A percentile compares a stretch with the other conserved stretches of the same genome.
These are phyloP conservation scores for Aquilaria agallochum DNA, from an alignment of 441 rosid species.

Conservation along the genomic window DNA sequence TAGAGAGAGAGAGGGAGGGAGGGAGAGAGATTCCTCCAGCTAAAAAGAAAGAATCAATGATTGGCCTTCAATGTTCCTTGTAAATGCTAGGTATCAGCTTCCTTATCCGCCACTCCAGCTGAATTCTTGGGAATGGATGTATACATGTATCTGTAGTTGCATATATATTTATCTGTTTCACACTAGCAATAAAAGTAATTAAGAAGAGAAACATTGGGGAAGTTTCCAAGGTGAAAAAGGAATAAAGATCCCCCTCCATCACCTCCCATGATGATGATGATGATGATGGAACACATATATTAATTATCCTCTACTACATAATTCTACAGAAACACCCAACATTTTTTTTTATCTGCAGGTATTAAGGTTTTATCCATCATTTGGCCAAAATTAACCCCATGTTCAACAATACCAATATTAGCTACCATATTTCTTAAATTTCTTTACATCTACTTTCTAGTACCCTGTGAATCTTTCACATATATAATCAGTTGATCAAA, in stretches of 20 bases:
- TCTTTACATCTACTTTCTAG: no score
- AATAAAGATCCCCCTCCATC: conserved; percentile 8
- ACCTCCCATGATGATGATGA: conserved; percentile 15
- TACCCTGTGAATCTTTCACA: no score
- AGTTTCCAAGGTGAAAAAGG: conserved; percentile 9
- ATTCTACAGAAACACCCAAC: no score
- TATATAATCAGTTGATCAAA: no score
- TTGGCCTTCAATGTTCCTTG: conserved; percentile 13
- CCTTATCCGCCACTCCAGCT: conserved; percentile 32
- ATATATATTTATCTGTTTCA: not conserved
- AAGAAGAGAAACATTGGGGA: not conserved
- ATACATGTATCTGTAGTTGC: no score
- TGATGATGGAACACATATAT: no score
- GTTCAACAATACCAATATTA: no score
- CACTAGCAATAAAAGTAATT: not conserved
- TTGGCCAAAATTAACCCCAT: no score
- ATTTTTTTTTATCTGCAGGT: no score
- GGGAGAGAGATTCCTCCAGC: conserved; percentile 32
- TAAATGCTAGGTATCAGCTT: conserved; percentile 6
- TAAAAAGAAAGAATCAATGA: conserved; percentile 31
- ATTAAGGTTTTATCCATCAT: no score
- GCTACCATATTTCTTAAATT: no score
- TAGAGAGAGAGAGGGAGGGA: not conserved
- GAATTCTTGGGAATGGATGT: conserved; percentile 3
- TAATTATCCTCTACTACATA: no score